Conservation (phyloP, 495 filamentous ascomycete genomes). For the Penicillium robsamsonii region DNA sequence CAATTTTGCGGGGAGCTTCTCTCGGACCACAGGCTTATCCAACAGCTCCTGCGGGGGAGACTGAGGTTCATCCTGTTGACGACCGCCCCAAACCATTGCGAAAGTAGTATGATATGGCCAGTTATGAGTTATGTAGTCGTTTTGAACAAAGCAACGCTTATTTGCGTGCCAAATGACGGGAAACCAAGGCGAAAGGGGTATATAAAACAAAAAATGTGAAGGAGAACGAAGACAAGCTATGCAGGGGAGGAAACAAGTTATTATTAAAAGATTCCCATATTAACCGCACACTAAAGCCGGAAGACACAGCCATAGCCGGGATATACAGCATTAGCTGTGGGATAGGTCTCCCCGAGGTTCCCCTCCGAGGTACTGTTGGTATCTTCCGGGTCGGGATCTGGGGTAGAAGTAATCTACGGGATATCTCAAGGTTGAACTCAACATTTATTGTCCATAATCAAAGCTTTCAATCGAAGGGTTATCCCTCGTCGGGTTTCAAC, state of each 20-base stretch:
- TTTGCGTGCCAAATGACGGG: not conserved
- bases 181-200: not conserved
- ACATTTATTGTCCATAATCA: not conserved
- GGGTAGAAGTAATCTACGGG: not conserved
- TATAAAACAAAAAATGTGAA: not conserved
- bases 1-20: slow-evolving; percentile 64
- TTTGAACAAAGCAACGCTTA: not conserved
- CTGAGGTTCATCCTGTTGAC: slow-evolving; percentile 30
- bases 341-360: slow-evolving; percentile 17
- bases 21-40: slow-evolving; percentile 51
- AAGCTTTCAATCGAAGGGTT: not conserved
- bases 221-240: slow-evolving; percentile 1
- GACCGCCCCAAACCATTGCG: slow-evolving; percentile 39
- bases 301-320: slow-evolving; percentile 17
- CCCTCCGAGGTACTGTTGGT: slow-evolving; percentile 11
- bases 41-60: slow-evolving; percentile 30
- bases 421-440: not conserved
- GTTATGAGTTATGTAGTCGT: not conserved
- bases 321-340: slow-evolving; percentile 17
- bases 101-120: not conserved
- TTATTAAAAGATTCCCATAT: slow-evolving; percentile 3
- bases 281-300: slow-evolving; percentile 16
- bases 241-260: slow-evolving; percentile 6
- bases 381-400: slow-evolving; percentile 4
- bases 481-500: not conserved